Percentiles rank a stretch among this genome's conserved stretches.
Evolutionary conservation across 2,329 filamentous ascomycete genomes (phyloP).

Genomic region (Aspergillus oerlinghausenensis): DNA sequence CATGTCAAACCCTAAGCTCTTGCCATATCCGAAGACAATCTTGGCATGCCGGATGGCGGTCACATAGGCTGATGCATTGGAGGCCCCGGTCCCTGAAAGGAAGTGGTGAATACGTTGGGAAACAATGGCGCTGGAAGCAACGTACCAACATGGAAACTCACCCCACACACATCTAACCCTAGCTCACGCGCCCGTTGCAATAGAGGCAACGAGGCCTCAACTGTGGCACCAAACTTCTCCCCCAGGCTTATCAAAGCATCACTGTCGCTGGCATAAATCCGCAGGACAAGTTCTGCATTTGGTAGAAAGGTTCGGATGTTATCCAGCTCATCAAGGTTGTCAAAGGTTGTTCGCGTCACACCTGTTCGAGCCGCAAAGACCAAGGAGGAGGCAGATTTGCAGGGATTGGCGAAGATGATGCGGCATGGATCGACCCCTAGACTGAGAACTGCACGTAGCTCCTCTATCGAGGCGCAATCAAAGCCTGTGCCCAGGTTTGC

Average conservation of each 20-base stretch:
- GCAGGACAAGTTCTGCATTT: slow-evolving; percentile 17
- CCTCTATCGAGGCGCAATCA: slow-evolving; percentile 26
- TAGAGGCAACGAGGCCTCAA: not conserved
- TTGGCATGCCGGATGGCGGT: slow-evolving; percentile 18
- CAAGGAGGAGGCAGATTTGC: slow-evolving; percentile 19
- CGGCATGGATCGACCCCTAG: slow-evolving; percentile 22
- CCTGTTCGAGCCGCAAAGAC: slow-evolving; percentile 15
- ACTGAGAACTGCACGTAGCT: slow-evolving; percentile 19
- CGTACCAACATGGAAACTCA: slow-evolving; percentile 28
- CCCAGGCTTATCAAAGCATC: slow-evolving; percentile 4
- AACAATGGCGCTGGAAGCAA: not conserved
- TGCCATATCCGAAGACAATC: slow-evolving; percentile 13
- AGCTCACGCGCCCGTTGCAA: slow-evolving; percentile 20
- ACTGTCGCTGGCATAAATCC: slow-evolving; percentile 8
- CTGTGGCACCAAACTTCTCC: slow-evolving; percentile 4
- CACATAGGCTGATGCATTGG: slow-evolving; percentile 12
- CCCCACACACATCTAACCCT: slow-evolving; percentile 18
- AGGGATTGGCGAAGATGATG: slow-evolving; percentile 27
- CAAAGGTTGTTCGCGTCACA: slow-evolving; percentile 21
- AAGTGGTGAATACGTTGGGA: not conserved
- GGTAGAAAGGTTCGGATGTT: slow-evolving; percentile 20
- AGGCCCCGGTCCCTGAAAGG: slow-evolving; percentile 15
- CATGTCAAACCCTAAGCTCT: slow-evolving; percentile 14
- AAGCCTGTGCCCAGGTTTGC: slow-evolving; percentile 22
- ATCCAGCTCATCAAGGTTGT: slow-evolving; percentile 25